Evolutionary conservation across 371 early-diverging fungal species (phyloP), one percentile per base, ranked within the genome.

Genomic region (Mucor circinelloides): DNA sequence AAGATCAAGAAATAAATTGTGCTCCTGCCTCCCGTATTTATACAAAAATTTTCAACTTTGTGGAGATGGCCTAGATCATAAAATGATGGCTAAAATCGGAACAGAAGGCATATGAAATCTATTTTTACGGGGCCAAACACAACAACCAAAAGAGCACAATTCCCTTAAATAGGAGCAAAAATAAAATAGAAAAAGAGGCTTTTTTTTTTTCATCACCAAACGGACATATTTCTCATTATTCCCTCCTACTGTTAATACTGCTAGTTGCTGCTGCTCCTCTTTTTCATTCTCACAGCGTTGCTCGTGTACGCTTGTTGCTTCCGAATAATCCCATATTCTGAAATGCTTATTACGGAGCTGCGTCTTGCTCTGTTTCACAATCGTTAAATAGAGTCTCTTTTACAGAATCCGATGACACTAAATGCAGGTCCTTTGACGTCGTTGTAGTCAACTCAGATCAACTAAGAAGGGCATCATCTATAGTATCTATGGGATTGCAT

Each of bases 91-190:
- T 34, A 63, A 40, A 27, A 63, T 63, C 63, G 63, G 63, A 54
- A 63, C 63, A 54, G 55, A 27, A 54, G 63, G 63, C 63, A 63
- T 63, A 63, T 63, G 63, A 63, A 63, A 62, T 38, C 52, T 52
- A 52, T 52, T 27, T 52, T 52, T 54, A 34, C 34, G 63, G 52
- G 63, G 21, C 7, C n/a, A n/a, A 50, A 50, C 21, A 19, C 46
- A 21, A 10, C 36, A 19, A 50, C 50, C 36, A n/a, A 40, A 40
- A 40, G 42, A 40, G 17, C 42, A 40, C 42, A 50, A 52, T 52
- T 52, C 27, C 52, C 52, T 52, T 52, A 27, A 52, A 52, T 21
- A 36, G 46, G 30, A 30, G 27, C 31, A 34, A 32, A 25, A n/a
- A n/a, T n/a, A n/a, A 40, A 31, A 60, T 12, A 15, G 44, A 60